phyloP scores from a whole-genome alignment of 176 grass and related monocot genomes.

The Microstegium vimineum region DNA sequence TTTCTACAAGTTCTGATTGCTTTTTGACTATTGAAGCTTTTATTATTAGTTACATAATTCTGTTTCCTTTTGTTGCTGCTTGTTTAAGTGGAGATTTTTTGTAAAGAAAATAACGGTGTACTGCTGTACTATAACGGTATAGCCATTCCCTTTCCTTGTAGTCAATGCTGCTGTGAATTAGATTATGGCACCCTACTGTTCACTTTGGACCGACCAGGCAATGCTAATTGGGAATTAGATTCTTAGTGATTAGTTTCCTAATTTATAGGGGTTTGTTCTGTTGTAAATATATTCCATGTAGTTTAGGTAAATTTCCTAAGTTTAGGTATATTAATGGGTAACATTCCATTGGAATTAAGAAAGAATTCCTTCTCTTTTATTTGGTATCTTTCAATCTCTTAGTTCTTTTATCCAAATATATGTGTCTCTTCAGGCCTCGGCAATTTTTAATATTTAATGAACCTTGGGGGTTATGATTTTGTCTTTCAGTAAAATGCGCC shows the following conservation, averaged over 20 bases:
- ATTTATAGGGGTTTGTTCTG: not conserved
- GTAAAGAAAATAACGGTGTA: not conserved
- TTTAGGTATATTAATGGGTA: not conserved
- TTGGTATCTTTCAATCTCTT: not conserved
- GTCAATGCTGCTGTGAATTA: not conserved
- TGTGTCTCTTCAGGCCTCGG: not conserved
- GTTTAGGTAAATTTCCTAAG: not conserved
- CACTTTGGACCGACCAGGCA: not conserved
- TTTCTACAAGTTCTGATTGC: not conserved
- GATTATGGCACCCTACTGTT: not conserved
- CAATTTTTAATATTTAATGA: slow-evolving; percentile 15
- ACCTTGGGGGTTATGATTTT: not conserved
- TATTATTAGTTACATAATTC: not conserved
- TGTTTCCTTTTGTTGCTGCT: not conserved
- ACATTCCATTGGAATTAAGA: not conserved
- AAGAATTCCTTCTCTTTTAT: not conserved
- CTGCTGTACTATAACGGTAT: not conserved
- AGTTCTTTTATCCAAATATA: not conserved
- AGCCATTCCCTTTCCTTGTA: not conserved
- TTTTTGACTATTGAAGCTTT: too few species aligned
- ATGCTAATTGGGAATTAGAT: not conserved
- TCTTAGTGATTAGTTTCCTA: not conserved
- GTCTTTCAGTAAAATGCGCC: not conserved
- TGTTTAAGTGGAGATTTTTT: not conserved
- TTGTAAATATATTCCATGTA: not conserved